Percentiles rank a stretch among this genome's conserved stretches.
phyloP scores from a whole-genome alignment of 2,329 filamentous ascomycete genomes.

The Colletotrichum zoysiae region DNA sequence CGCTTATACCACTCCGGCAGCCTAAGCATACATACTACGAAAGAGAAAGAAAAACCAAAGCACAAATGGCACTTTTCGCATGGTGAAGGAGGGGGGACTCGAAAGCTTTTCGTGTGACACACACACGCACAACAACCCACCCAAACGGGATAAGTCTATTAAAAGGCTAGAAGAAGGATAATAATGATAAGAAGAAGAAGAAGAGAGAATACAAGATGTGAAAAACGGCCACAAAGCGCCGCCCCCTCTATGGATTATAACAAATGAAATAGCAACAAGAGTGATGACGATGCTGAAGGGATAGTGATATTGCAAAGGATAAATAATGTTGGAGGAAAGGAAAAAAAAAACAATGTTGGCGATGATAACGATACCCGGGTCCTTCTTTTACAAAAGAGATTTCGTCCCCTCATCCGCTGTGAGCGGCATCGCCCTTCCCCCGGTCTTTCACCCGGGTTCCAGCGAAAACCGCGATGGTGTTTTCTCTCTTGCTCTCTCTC shows the following conservation, averaged over 20 bases:
- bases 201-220: no score
- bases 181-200: no score
- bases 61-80: background rate
- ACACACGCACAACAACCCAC: background rate
- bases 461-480: conserved; percentile 7
- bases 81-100: background rate
- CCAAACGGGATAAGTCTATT: background rate
- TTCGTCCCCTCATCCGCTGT: conserved; percentile 34
- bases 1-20: no score
- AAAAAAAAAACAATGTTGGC: background rate
- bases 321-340: background rate
- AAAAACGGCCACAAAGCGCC: background rate
- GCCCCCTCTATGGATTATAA: background rate
- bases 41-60: background rate
- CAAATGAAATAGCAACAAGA: background rate
- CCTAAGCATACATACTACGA: no score
- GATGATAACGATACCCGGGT: background rate
- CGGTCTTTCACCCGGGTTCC: conserved; percentile 38
- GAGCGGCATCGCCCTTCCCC: conserved; percentile 23
- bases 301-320: background rate
- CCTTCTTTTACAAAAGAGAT: conserved; percentile 25
- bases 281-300: background rate
- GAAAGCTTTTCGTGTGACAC: background rate
- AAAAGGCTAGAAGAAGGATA: background rate
- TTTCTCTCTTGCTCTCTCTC: background rate